Evolutionary conservation across 2,329 filamentous ascomycete genomes (phyloP).

Genomic region (Trichophaea hybrida): DNA sequence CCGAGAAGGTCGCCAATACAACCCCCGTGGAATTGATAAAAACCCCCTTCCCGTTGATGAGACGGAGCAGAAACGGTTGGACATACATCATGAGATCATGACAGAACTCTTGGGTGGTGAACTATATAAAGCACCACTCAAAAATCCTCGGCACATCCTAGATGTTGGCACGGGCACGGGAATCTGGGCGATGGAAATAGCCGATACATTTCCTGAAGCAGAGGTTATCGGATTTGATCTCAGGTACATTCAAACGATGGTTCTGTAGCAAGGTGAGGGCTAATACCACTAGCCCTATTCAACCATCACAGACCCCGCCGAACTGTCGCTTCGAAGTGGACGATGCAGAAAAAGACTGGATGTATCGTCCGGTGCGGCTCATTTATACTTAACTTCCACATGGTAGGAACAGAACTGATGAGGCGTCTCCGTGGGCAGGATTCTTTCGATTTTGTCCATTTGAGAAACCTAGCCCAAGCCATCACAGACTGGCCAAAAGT

Average conservation of each 20-base stretch:
- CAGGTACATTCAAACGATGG: background rate
- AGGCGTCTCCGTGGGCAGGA: slow-evolving; percentile 22
- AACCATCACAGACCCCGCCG: slow-evolving; percentile 29
- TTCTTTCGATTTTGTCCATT: slow-evolving; percentile 31
- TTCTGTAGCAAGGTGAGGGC: background rate
- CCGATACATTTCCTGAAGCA: slow-evolving; percentile 30
- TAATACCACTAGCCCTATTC: slow-evolving; percentile 29
- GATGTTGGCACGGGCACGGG: slow-evolving; percentile 32
- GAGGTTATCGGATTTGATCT: slow-evolving; percentile 31
- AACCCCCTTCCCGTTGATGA: background rate
- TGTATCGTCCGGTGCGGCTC: slow-evolving; percentile 5
- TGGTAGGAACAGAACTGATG: too few species aligned
- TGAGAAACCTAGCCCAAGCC: slow-evolving; percentile 9
- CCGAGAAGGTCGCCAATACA: background rate
- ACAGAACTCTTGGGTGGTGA: slow-evolving; percentile 1
- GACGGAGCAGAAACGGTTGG: background rate
- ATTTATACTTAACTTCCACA: too few species aligned
- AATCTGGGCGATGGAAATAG: slow-evolving; percentile 33
- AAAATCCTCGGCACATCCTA: slow-evolving; percentile 30
- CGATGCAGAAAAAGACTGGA: slow-evolving; percentile 11
- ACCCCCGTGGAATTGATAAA: background rate
- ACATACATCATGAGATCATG: background rate
- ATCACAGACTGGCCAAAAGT: slow-evolving; percentile 13
- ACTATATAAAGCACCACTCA: slow-evolving; percentile 3
- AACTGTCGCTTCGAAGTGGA: slow-evolving; percentile 13